Conservation (phyloP, 1,139 yeast genomes). For the Geotrichum aggregatum region DNA sequence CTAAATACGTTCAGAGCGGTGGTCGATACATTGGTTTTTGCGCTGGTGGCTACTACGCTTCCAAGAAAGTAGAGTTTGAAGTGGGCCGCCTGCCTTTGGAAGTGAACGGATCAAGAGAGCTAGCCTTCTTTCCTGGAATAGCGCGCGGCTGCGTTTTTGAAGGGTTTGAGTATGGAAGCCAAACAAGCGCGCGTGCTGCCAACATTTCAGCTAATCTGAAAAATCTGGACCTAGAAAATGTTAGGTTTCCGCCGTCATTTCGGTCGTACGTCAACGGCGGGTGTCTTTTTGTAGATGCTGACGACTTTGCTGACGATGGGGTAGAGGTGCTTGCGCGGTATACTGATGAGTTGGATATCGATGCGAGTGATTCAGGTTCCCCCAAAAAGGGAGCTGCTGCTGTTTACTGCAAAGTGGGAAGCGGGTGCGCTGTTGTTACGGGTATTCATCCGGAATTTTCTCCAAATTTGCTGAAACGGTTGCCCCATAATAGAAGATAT, state of each 20-base stretch:
- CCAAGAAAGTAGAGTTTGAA: slow-evolving; percentile 78
- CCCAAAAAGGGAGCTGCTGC: slow-evolving; percentile 52
- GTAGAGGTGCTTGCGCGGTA: slow-evolving; percentile 74
- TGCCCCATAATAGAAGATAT: slow-evolving; percentile 35
- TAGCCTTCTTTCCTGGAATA: slow-evolving; percentile 74
- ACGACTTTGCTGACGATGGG: slow-evolving; percentile 43
- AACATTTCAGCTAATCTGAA: slow-evolving; percentile 41
- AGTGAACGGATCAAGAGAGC: slow-evolving; percentile 79
- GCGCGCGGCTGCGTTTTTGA: slow-evolving; percentile 76
- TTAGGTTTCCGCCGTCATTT: slow-evolving; percentile 24
- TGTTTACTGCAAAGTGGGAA: slow-evolving; percentile 62
- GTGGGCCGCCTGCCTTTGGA: slow-evolving; percentile 65
- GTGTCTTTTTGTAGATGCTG: slow-evolving; percentile 74
- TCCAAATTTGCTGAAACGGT: slow-evolving; percentile 48
- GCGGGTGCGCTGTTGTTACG: slow-evolving; percentile 70
- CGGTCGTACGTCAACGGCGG: slow-evolving; percentile 79
- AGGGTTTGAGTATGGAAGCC: slow-evolving; percentile 77
- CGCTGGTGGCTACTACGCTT: slow-evolving; percentile 92
- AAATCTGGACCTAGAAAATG: background rate
- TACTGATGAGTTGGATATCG: slow-evolving; percentile 46
- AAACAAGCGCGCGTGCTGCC: slow-evolving; percentile 67
- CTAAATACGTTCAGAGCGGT: slow-evolving; percentile 66
- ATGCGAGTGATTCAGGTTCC: slow-evolving; percentile 39
- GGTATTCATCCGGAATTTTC: slow-evolving; percentile 91
- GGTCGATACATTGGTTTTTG: slow-evolving; percentile 85